Evolutionary conservation across 495 filamentous ascomycete species (phyloP).

Genomic region (Cercophora newfieldiana): DNA sequence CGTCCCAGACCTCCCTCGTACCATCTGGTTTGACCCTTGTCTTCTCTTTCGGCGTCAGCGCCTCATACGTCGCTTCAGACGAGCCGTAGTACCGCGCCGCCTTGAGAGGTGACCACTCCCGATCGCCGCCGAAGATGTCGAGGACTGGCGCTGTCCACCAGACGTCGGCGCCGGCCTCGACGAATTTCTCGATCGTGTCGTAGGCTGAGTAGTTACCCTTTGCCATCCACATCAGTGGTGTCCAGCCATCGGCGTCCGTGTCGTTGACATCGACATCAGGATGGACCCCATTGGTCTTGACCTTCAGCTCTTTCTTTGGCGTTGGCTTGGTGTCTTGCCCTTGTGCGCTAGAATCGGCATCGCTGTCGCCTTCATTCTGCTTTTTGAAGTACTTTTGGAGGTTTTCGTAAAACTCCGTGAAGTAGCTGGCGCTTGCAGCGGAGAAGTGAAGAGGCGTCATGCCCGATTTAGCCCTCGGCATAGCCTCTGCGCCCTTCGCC

Average conservation of each 20-base stretch:
- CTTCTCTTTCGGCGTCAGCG: not conserved
- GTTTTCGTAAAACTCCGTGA: not conserved
- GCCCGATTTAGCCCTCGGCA: not conserved
- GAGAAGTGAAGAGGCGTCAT: conserved; percentile 1
- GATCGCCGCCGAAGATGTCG: not conserved
- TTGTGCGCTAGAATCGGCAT: not conserved
- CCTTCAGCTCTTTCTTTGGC: not conserved
- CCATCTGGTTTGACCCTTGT: not conserved
- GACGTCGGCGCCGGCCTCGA: not conserved
- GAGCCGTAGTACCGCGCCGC: not conserved
- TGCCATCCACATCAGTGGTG: not conserved
- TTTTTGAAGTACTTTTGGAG: not conserved
- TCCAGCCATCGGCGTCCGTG: not conserved
- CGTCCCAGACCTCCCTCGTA: not conserved
- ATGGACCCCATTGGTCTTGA: not conserved
- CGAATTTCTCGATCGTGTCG: not conserved
- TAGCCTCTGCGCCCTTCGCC: not conserved
- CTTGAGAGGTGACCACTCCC: not conserved
- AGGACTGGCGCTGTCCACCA: not conserved
- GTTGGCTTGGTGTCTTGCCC: not conserved
- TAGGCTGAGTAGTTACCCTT: not conserved
- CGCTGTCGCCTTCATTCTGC: not conserved
- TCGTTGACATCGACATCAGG: not conserved
- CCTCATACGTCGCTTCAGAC: not conserved
- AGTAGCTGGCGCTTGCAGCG: not conserved